Evolutionary conservation across 2,329 filamentous ascomycete species (phyloP), one percentile per base, ranked within the genome.

Genomic region (Diaporthe sp.): DNA sequence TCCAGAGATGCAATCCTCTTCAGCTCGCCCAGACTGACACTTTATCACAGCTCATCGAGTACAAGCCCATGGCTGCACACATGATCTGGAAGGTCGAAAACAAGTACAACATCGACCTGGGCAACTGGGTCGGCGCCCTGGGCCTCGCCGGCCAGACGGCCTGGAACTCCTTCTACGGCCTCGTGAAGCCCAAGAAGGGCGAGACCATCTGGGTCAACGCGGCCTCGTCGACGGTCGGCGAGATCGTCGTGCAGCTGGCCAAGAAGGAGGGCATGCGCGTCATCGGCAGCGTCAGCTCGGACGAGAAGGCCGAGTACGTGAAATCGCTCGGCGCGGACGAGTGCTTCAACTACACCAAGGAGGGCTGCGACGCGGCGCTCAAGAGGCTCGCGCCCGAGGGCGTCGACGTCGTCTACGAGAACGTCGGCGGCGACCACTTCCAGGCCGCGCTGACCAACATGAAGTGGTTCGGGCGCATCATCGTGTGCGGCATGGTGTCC

Each of bases 301-400:
- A 95, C 81, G 90, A 93, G 82, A 95, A 96, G 86, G 86, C 94
- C 63, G 88, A 93, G 6, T 95, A 90, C 84, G 93, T 95, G 74
- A 91, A 93, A 73, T 91, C 94, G 67, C 88, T 95, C 47, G 88
- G 88, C 37, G 95, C 95, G 81, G 92, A 95, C 80, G 89, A 84
- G 28, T 94, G 92, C 22, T 95, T 95, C 86, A 95, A 95, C 86
- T 95, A 95, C 87, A 95, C 94, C 88, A 94, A 89, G 74, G 93
- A 95, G 85, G 90, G 90, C 81, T 87, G 92, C 5, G 82, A 85
- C 0, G 91, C 92, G 55, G 93, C 93, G 0, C 86, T 95, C 65
- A 84, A 87, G 78, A 88, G 93, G 75, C 88, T 95, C 9, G 93
- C 93, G 1, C 93, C 93, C 1, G 83, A 94, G 31, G 94, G 94